A percentile compares a stretch with the other conserved stretches of the same genome.
These are phyloP conservation scores for Dillenia turbinata DNA, from an alignment of 164 flowering plant genomes.

Conservation along the genomic window DNA sequence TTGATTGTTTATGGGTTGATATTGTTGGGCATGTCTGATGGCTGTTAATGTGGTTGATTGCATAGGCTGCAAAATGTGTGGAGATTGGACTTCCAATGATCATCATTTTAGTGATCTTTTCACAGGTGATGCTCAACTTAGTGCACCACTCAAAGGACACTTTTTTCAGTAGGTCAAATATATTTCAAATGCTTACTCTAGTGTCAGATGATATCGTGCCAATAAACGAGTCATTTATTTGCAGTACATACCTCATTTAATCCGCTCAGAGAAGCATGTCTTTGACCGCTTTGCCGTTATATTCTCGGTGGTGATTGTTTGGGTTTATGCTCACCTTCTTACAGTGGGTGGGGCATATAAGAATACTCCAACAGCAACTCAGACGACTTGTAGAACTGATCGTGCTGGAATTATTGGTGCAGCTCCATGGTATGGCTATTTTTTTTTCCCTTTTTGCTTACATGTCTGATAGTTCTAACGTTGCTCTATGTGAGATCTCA, in stretches of 20 bases:
- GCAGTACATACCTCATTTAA: constrained; percentile 80
- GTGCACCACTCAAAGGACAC: not conserved
- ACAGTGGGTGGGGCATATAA: constrained; percentile 96
- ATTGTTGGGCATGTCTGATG: not conserved
- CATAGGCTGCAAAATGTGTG: constrained; percentile 78
- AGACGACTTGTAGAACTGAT: constrained; percentile 79
- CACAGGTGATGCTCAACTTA: constrained; percentile 50
- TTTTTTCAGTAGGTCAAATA: not conserved
- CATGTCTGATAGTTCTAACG: not conserved
- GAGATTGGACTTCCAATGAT: constrained; percentile 89
- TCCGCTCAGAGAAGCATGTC: constrained; percentile 39
- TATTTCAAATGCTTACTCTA: not conserved
- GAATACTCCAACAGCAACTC: constrained; percentile 49
- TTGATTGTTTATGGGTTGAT: not conserved
- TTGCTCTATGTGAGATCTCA: too few species aligned
- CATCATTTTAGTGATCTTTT: constrained; percentile 60
- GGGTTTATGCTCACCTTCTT: constrained; percentile 92
- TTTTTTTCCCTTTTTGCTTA: not conserved
- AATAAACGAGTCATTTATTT: constrained; percentile 8
- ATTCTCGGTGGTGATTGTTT: constrained; percentile 73
- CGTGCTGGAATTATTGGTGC: constrained; percentile 77
- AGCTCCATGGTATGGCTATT: constrained; percentile 72
- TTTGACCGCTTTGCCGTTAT: constrained; percentile 87
- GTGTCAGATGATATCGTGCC: not conserved
- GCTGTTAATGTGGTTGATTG: constrained; percentile 4